Evolutionary conservation across 179 eudicot species (phyloP).

Genomic region (Pouteria campechiana): DNA sequence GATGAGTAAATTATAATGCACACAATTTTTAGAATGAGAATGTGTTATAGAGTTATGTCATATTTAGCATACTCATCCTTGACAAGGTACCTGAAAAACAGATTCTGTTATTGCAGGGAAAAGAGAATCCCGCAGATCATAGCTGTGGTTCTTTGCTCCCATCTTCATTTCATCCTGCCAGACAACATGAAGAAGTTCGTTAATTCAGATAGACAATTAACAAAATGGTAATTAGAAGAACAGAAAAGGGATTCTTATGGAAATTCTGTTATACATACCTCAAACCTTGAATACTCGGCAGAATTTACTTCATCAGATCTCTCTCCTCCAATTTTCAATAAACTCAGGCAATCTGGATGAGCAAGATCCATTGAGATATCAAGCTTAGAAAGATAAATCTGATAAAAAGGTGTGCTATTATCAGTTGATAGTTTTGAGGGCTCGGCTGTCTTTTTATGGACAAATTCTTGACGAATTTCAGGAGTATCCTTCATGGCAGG

Average conservation of each 20-base stretch:
- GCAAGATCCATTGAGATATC: slow-evolving; percentile 74
- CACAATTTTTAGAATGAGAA: too few species aligned
- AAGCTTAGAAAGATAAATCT: slow-evolving; percentile 58
- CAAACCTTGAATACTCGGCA: slow-evolving; percentile 21
- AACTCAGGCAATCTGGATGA: slow-evolving; percentile 38
- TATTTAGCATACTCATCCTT: too few species aligned
- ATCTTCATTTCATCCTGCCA: slow-evolving; percentile 33
- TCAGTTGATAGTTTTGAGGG: slow-evolving; percentile 15
- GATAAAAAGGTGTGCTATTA: slow-evolving; percentile 23
- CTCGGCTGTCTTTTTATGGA: slow-evolving; percentile 29
- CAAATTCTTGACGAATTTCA: slow-evolving; percentile 22
- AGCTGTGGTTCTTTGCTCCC: slow-evolving; percentile 15
- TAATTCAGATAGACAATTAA: neutral
- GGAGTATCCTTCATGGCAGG: slow-evolving; percentile 18
- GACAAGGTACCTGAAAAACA: slow-evolving; percentile 64
- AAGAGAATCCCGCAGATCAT: slow-evolving; percentile 21
- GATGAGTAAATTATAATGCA: too few species aligned
- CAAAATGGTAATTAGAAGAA: neutral
- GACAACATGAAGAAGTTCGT: slow-evolving; percentile 2
- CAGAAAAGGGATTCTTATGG: neutral
- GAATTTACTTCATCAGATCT: slow-evolving; percentile 24
- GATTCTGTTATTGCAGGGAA: slow-evolving; percentile 43
- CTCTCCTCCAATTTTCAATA: slow-evolving; percentile 32
- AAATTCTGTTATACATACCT: slow-evolving; percentile 27
- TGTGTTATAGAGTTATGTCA: too few species aligned